Conservation (phyloP, 192 early-diverging fungal genomes). For the Bifiguratus adelaidae region DNA sequence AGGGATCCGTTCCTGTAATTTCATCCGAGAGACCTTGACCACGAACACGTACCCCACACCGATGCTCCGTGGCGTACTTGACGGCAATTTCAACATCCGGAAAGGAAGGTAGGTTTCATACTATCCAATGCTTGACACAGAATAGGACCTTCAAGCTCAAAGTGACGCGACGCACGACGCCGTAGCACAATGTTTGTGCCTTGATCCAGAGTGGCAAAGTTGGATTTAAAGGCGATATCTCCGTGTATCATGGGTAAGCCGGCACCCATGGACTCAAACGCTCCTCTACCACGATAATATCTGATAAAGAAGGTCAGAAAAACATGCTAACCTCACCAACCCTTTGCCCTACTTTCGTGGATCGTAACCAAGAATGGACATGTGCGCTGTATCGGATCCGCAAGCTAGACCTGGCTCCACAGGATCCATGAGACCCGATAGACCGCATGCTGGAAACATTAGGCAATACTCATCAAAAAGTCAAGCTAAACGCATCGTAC, state of each 20-base stretch:
- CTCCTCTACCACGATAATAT: slow-evolving; percentile 19
- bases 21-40: slow-evolving; percentile 15
- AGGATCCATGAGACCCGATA: slow-evolving; percentile 14
- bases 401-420: slow-evolving; percentile 22
- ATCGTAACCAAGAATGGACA: slow-evolving; percentile 20
- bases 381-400: slow-evolving; percentile 21
- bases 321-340: background rate
- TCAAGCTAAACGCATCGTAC: slow-evolving; percentile 6
- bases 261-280: slow-evolving; percentile 23
- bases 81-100: slow-evolving; percentile 16
- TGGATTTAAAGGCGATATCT: slow-evolving; percentile 24
- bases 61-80: slow-evolving; percentile 21
- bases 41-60: slow-evolving; percentile 19
- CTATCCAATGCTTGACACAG: slow-evolving; percentile 16
- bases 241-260: slow-evolving; percentile 19
- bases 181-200: slow-evolving; percentile 8
- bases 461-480: background rate
- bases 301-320: slow-evolving; percentile 1
- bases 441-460: background rate
- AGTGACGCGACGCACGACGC: slow-evolving; percentile 18
- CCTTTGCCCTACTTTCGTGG: slow-evolving; percentile 12
- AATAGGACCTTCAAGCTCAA: slow-evolving; percentile 15
- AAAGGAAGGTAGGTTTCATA: slow-evolving; percentile 19
- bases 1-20: slow-evolving; percentile 20
- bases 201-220: slow-evolving; percentile 18